Conservation (phyloP, 768 basidiomycete species). For the Xerocomellus chrysenteron region DNA sequence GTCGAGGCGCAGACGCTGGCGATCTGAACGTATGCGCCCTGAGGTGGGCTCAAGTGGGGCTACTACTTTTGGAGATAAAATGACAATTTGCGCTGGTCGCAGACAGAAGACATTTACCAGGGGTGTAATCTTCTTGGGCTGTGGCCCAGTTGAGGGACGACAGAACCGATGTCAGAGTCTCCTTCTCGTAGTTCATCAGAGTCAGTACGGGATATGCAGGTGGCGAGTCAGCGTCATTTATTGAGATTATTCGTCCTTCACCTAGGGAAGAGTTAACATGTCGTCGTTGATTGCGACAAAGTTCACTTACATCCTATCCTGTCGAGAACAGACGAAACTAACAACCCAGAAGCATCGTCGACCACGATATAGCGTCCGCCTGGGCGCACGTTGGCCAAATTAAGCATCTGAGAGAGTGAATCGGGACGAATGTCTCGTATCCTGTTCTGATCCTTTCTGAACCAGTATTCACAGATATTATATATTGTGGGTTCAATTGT, state of each 20-base stretch:
- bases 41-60: constrained; percentile 57
- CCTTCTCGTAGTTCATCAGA: constrained; percentile 81
- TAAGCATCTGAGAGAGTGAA: constrained; percentile 85
- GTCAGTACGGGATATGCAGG: constrained; percentile 84
- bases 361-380: constrained; percentile 87
- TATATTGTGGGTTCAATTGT: constrained; percentile 84
- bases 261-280: constrained; percentile 42
- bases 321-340: constrained; percentile 83
- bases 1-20: constrained; percentile 65
- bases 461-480: constrained; percentile 90
- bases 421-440: constrained; percentile 86
- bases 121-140: constrained; percentile 71
- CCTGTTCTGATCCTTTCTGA: constrained; percentile 74
- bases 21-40: constrained; percentile 66
- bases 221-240: constrained; percentile 89
- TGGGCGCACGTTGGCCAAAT: constrained; percentile 77
- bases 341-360: constrained; percentile 87
- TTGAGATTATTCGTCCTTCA: constrained; percentile 74
- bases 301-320: constrained; percentile 70
- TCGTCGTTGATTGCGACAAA: neutral
- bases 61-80: constrained; percentile 41
- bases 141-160: constrained; percentile 89
- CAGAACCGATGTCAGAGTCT: constrained; percentile 51
- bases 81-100: neutral
- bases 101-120: constrained; percentile 42